Percentiles rank a stretch among this genome's conserved stretches.
Conservation (phyloP, 2,329 filamentous ascomycete genomes). For the Sarocladiaceae sp. region DNA sequence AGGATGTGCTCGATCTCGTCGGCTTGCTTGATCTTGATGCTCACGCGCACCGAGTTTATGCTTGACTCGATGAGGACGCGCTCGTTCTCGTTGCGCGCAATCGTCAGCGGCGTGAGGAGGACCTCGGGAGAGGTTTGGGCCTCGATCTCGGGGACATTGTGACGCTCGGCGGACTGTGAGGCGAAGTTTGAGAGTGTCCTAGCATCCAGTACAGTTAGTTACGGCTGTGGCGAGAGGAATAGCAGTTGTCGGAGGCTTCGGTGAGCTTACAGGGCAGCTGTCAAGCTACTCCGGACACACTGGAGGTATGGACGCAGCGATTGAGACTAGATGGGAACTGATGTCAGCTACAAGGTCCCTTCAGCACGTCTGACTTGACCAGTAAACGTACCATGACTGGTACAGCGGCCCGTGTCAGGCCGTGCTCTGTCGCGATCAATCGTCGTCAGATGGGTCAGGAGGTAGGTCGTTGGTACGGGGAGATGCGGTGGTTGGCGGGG, state of each 20-base stretch:
- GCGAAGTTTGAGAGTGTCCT: constrained; percentile 79
- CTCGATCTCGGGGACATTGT: constrained; percentile 98
- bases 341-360: background rate
- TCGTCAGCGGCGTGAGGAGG: constrained; percentile 80
- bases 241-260: constrained; percentile 34
- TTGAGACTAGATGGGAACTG: constrained; percentile 65
- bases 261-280: constrained; percentile 60
- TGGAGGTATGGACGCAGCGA: constrained; percentile 93
- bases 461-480: constrained; percentile 3
- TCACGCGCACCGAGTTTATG: constrained; percentile 94
- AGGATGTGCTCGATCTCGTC: constrained; percentile 98
- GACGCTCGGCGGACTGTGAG: constrained; percentile 90
- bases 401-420: constrained; percentile 5
- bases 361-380: background rate
- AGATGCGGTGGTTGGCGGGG: constrained; percentile 17
- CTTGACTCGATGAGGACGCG: constrained; percentile 92
- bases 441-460: constrained; percentile 1
- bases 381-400: constrained; percentile 11
- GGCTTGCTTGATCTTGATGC: constrained; percentile 98
- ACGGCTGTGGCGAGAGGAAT: background rate
- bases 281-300: constrained; percentile 90
- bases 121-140: constrained; percentile 89
- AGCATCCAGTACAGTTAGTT: background rate
- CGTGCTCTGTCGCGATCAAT: constrained; percentile 9
- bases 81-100: constrained; percentile 96